Conservation (phyloP, 2,329 filamentous ascomycete genomes). For the Trichoderma citrinoviride region DNA sequence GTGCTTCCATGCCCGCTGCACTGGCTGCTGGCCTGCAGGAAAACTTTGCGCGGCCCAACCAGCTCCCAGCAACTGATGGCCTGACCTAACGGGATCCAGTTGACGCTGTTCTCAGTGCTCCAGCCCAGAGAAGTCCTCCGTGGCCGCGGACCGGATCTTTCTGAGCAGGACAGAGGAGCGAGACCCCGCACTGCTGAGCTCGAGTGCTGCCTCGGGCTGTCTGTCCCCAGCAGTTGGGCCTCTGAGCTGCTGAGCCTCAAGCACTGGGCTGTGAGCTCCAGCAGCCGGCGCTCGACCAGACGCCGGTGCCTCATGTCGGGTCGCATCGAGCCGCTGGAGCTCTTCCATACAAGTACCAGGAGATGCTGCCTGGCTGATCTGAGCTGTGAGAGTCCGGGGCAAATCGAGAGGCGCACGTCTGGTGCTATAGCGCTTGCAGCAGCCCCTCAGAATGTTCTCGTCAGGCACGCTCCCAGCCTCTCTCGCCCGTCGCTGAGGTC, state of each 20-base stretch:
- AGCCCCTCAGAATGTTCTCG: not conserved
- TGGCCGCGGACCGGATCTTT: no score
- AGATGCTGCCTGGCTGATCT: no score
- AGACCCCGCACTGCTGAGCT: conserved; percentile 15
- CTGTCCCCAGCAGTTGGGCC: not conserved
- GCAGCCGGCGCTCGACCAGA: not conserved
- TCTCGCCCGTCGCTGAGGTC: not conserved
- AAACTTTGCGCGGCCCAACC: conserved; percentile 14
- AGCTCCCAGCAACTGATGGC: no score
- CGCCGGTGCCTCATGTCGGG: not conserved
- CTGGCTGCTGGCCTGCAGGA: not conserved
- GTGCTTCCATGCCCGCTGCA: not conserved
- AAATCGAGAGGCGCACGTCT: not conserved
- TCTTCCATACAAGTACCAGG: not conserved
- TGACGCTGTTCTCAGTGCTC: no score
- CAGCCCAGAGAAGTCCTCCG: no score
- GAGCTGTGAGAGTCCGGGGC: not conserved
- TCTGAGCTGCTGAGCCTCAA: not conserved
- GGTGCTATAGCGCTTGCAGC: not conserved
- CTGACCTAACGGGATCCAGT: no score
- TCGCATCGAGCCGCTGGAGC: no score
- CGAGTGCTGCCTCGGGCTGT: not conserved
- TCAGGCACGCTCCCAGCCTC: not conserved
- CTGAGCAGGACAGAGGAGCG: not conserved
- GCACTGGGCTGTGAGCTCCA: not conserved